Evolutionary conservation across 2,329 filamentous ascomycete genomes (phyloP).

Genomic region (Grosmannia penicillata): DNA sequence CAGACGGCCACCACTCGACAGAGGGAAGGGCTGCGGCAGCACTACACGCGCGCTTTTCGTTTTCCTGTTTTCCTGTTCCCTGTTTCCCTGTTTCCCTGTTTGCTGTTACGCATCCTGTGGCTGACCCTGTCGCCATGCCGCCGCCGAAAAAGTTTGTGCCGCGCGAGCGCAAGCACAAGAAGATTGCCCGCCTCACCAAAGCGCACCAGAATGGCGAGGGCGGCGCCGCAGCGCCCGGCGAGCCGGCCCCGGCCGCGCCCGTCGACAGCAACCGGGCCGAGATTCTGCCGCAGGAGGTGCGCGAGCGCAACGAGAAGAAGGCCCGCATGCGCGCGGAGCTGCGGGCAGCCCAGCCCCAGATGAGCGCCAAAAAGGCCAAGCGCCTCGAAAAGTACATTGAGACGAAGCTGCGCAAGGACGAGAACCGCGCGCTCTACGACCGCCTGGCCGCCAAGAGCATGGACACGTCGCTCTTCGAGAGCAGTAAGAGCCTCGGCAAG

Average conservation of each 20-base stretch:
- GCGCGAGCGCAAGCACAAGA: constrained; percentile 53
- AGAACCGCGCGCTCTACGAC: constrained; percentile 69
- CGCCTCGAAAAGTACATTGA: constrained; percentile 60
- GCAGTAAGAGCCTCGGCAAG: constrained; percentile 62
- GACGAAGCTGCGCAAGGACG: constrained; percentile 86
- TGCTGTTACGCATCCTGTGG: not conserved
- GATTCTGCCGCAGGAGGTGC: constrained; percentile 30
- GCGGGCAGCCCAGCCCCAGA: constrained; percentile 24
- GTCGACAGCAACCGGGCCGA: constrained; percentile 39
- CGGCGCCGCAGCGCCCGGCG: constrained; percentile 24
- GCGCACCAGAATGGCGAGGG: constrained; percentile 15
- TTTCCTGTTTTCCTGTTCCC: too few species aligned
- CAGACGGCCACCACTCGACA: too few species aligned
- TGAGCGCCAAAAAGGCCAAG: constrained; percentile 52
- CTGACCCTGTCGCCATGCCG: constrained; percentile 2
- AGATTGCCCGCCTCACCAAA: constrained; percentile 41
- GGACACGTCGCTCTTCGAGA: constrained; percentile 69
- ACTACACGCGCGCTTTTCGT: too few species aligned
- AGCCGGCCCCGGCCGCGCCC: constrained; percentile 15
- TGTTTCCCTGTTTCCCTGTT: too few species aligned
- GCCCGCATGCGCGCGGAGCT: constrained; percentile 39
- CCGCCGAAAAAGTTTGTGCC: constrained; percentile 35
- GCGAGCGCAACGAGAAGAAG: constrained; percentile 37
- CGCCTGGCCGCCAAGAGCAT: constrained; percentile 67
- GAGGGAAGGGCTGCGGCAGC: too few species aligned